These are phyloP conservation scores for Scleroderma citrinum DNA, from an alignment of 768 basidiomycete species.

Conservation along the genomic window DNA sequence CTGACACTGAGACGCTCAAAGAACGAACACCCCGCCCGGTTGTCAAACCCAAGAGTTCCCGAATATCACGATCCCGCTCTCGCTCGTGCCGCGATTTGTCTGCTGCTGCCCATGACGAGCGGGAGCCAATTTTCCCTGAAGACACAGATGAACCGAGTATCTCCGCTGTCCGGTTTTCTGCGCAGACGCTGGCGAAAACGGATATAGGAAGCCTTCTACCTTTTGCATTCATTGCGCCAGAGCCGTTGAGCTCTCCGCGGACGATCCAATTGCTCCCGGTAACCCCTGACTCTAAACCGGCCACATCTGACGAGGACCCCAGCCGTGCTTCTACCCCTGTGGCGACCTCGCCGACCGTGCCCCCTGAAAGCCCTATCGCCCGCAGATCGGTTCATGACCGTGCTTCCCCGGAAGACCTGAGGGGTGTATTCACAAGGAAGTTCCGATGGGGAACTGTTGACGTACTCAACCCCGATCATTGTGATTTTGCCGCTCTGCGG, in stretches of 20 bases:
- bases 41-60: constrained; percentile 53
- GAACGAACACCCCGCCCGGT: constrained; percentile 65
- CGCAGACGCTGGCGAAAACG: constrained; percentile 55
- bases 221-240: constrained; percentile 77
- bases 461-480: constrained; percentile 80
- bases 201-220: constrained; percentile 59
- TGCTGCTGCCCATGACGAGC: constrained; percentile 50
- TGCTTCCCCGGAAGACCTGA: constrained; percentile 61
- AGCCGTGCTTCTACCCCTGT: constrained; percentile 14
- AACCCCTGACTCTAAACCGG: constrained; percentile 16
- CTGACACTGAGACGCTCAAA: constrained; percentile 40
- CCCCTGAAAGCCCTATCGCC: constrained; percentile 28
- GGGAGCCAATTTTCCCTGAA: constrained; percentile 52
- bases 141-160: constrained; percentile 60
- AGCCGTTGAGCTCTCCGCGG: constrained; percentile 41
- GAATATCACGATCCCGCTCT: constrained; percentile 59
- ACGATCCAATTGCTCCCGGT: constrained; percentile 9
- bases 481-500: constrained; percentile 81
- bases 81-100: constrained; percentile 68
- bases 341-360: constrained; percentile 27
- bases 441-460: constrained; percentile 89
- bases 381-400: constrained; percentile 30
- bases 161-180: constrained; percentile 74
- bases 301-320: constrained; percentile 12
- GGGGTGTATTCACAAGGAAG: constrained; percentile 69